Evolutionary conservation across 2,329 filamentous ascomycete species (phyloP), one percentile per base, ranked within the genome.

Genomic region (Ramularia collo-cygni): DNA sequence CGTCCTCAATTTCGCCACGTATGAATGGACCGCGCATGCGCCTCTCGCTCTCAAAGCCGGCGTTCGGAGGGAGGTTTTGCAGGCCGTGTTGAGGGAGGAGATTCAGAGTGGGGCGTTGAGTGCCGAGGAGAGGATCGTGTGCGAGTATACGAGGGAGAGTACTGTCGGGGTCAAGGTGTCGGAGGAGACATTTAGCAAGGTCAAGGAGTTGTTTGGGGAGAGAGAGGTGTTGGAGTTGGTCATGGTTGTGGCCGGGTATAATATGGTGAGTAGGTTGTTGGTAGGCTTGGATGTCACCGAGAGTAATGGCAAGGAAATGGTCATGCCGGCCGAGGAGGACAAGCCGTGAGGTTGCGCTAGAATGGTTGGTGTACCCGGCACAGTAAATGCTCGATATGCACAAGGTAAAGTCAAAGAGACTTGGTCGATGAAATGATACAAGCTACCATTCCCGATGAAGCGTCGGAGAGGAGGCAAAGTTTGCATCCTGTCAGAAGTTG

Each of bases 251-350:
- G 59, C 53, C 4, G 59, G 56, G 17, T 64, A 64, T 40, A 64
- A 64, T 37, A 63, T 62, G 57, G 61, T 64, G 16, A 59, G 55
- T 37, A 46, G 61, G 29, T 63, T 64, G 38, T 44, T 64, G 44
- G 61, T 62, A 3, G 56, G 53, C n/a, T 44, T 64, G 56, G 58
- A 64, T 47, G 61, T 64, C 10, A 61, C 56, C 27, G 61, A 64
- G 49, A 59, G 54, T 42, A 64, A 63, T 51, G 61, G 57, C 2
- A 55, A 54, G 38, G 47, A 47, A 36, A 59, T 62, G 52, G 50
- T 50, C 35, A 52, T 63, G 56, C 60, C 60, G 12, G 39, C 18
- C 9, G 37, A 36, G 34, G 24, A 31, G 29, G n/a, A n/a, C n/a
- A n/a, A n/a, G n/a, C n/a, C n/a, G n/a, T n/a, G n/a, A n/a, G n/a